Percentiles rank a stretch among this genome's conserved stretches.
Evolutionary conservation across 768 basidiomycete species (phyloP).

Genomic region (Cystofilobasidium ferigula): DNA sequence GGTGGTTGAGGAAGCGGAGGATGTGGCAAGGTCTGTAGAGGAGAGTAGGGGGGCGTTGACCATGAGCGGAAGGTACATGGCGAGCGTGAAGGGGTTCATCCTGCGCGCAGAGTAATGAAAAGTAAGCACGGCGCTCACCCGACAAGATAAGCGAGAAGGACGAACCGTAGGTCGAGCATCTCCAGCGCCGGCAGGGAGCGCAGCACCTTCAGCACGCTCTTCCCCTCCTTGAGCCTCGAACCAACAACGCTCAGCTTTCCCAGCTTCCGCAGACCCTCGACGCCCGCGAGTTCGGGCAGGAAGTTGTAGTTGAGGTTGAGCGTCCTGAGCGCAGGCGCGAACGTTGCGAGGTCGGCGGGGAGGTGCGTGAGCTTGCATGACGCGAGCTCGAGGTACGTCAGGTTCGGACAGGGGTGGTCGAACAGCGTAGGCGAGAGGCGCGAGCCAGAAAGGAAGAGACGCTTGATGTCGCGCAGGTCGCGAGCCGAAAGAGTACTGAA

Average conservation of each 20-base stretch:
- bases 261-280: slow-evolving; percentile 50
- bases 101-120: slow-evolving; percentile 32
- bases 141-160: not conserved
- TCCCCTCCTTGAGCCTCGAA: slow-evolving; percentile 58
- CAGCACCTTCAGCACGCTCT: slow-evolving; percentile 60
- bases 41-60: slow-evolving; percentile 45
- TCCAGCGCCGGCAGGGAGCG: slow-evolving; percentile 66
- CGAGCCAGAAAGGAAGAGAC: slow-evolving; percentile 66
- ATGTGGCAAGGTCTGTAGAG: not conserved
- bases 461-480: slow-evolving; percentile 81
- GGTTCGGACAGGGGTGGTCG: slow-evolving; percentile 66
- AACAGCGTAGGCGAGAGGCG: slow-evolving; percentile 36
- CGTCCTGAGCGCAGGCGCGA: slow-evolving; percentile 74
- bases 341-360: slow-evolving; percentile 53
- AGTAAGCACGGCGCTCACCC: not conserved
- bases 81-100: slow-evolving; percentile 95
- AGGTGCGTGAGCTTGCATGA: slow-evolving; percentile 67
- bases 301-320: slow-evolving; percentile 98
- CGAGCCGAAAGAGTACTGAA: slow-evolving; percentile 28
- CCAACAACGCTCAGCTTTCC: slow-evolving; percentile 80
- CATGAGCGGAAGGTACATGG: slow-evolving; percentile 85
- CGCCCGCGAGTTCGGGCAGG: slow-evolving; percentile 53
- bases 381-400: slow-evolving; percentile 84
- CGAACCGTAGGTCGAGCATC: slow-evolving; percentile 73
- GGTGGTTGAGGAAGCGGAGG: slow-evolving; percentile 9